Evolutionary conservation across 768 basidiomycete genomes (phyloP).

Genomic region (Myochromella boudieri): DNA sequence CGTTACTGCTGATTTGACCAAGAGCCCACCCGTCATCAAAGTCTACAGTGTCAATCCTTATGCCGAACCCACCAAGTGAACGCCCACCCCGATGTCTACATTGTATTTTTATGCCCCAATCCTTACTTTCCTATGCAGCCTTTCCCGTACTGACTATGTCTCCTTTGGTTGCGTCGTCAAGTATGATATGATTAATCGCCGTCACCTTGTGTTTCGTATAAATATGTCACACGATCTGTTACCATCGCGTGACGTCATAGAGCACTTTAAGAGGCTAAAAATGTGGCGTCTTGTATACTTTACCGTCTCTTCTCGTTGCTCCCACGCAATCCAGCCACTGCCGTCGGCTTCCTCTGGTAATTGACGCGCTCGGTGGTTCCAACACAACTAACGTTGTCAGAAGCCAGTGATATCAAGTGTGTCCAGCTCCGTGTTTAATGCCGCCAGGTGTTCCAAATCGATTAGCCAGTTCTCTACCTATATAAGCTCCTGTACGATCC

Average conservation of each 20-base stretch:
- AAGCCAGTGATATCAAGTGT: constrained; percentile 60
- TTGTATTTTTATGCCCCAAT: constrained; percentile 30
- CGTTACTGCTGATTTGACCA: constrained; percentile 91
- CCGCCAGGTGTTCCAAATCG: constrained; percentile 55
- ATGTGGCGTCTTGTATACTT: too few relatives aligned
- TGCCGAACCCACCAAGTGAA: constrained; percentile 52
- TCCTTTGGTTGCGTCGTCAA: constrained; percentile 7
- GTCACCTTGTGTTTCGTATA: constrained; percentile 9
- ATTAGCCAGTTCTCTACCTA: constrained; percentile 53
- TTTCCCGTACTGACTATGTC: constrained; percentile 19
- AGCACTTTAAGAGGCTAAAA: too few relatives aligned
- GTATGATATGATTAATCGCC: constrained; percentile 15
- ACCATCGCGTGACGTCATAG: not conserved
- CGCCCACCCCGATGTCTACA: constrained; percentile 11
- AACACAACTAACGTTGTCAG: constrained; percentile 45
- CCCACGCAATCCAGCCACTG: constrained; percentile 55
- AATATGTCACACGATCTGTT: constrained; percentile 2
- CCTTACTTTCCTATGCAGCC: constrained; percentile 19
- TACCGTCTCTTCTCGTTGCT: too few relatives aligned
- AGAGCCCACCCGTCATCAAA: constrained; percentile 96
- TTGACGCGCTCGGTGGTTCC: constrained; percentile 53
- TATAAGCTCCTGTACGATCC: constrained; percentile 18
- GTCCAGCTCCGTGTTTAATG: too few relatives aligned
- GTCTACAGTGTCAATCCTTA: constrained; percentile 96
- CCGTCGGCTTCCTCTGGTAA: constrained; percentile 59